phyloP scores from a whole-genome alignment of 2,329 filamentous ascomycete species.

The Xylaria sp. region DNA sequence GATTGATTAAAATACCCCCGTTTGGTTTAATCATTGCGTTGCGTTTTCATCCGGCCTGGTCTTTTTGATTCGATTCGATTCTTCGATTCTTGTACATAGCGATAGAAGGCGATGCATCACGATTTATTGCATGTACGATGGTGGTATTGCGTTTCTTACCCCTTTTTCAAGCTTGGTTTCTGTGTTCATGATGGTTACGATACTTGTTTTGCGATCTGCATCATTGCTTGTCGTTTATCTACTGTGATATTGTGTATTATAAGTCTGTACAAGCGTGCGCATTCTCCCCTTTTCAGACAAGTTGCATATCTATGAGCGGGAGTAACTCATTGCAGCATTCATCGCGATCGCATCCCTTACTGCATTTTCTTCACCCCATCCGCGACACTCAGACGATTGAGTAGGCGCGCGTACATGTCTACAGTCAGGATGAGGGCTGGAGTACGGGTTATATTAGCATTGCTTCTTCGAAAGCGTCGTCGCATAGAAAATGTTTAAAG shows the following conservation, averaged over 20 bases:
- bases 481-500: not conserved
- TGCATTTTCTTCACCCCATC: slow-evolving; percentile 39
- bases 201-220: not conserved
- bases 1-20: slow-evolving; percentile 35
- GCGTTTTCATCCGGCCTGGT: not conserved
- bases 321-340: not conserved
- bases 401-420: slow-evolving; percentile 52
- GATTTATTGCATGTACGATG: not conserved
- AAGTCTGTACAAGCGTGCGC: not conserved
- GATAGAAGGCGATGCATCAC: not conserved
- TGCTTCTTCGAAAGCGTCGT: not conserved
- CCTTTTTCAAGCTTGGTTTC: not conserved
- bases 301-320: not conserved
- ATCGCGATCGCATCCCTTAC: slow-evolving; percentile 20
- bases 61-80: not conserved
- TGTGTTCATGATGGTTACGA: not conserved
- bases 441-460: not conserved
- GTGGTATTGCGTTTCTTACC: not conserved
- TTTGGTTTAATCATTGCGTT: not conserved
- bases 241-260: not conserved
- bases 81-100: not conserved
- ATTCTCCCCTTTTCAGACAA: not conserved
- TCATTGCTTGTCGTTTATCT: not conserved
- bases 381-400: slow-evolving; percentile 37
- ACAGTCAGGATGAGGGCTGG: slow-evolving; percentile 45